phyloP scores from a whole-genome alignment of 371 early-diverging fungal species.

The Mortierella sp. region DNA sequence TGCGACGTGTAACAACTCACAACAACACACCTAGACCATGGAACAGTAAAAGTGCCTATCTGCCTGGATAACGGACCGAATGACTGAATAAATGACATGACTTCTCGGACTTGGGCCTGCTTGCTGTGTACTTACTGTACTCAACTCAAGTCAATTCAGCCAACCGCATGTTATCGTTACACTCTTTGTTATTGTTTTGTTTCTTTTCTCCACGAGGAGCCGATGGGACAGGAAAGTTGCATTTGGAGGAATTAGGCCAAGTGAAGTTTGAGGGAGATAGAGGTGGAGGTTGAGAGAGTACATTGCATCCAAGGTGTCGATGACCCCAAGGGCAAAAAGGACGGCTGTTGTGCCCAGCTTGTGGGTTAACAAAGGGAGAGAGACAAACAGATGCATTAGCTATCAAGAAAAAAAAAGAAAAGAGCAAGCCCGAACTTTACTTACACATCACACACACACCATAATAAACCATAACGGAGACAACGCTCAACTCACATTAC shows the following conservation, averaged over 20 bases:
- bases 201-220: not conserved
- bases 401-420: not conserved
- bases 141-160: not conserved
- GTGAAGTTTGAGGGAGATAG: not conserved
- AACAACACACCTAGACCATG: no score
- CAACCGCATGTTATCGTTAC: not conserved
- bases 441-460: no score
- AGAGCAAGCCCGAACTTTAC: not conserved
- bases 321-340: not conserved
- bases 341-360: conserved; percentile 6
- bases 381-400: not conserved
- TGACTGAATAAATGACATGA: no score
- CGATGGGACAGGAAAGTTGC: not conserved
- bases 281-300: no score
- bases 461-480: no score
- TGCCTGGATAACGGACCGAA: no score
- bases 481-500: no score
- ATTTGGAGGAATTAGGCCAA: not conserved
- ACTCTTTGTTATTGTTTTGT: not conserved
- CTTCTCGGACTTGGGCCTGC: no score
- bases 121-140: not conserved
- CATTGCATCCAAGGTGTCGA: not conserved
- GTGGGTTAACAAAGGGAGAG: not conserved
- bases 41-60: no score
- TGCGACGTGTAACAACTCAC: not conserved